Evolutionary conservation across 257 asterid genomes (phyloP), one percentile per base, ranked within the genome.

Genomic region (Jaltomata sinuosa): DNA sequence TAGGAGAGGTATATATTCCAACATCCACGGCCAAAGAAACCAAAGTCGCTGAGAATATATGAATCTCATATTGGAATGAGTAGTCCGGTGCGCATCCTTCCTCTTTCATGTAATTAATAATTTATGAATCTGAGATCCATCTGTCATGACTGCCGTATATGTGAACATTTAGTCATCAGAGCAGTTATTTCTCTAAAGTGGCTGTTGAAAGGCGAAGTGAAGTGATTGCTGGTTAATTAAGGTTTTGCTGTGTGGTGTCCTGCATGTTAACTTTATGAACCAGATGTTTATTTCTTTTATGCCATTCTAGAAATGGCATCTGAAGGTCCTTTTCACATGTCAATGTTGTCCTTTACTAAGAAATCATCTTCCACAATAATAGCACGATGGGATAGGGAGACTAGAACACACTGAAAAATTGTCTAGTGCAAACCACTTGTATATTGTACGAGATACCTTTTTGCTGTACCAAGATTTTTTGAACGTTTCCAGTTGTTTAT

Each of bases 51-150:
- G 71, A 85, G 99, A 85, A 94, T 97, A 87, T 97, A 97, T 19
- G 99, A 97, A 87, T 81, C 91, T 82, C 99, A 97, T 87, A 94
- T 97, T 81, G 99, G 99, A 90, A 97, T 97, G 99, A 97, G 99
- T 89, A 97, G 99, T 84, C 93, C 88, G 94, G 99, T 95, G 92
- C 64, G 94, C 88, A 87, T 88, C 87, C 87, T 81, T 88, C 84
- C 74, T 62, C 80, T 85, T 79, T 74, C 83, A 71, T 87, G 55
- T 81, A 76, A 84, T 86, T 50, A 84, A 59, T 86, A 32, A 77
- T 52, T 49, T 61, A 71, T 78, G 29, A 77, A 77, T 27, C 40
- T 1, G 59, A 76, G 0, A 45, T 76, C 31, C 61, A 47, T 19
- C 61, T 40, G 78, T 85, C 42, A 79, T 8, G 36, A 19, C 11